Percentiles rank a stretch among this genome's conserved stretches.
These are phyloP conservation scores for Leishmania major DNA, from an alignment of 208 protist genomes.

Conservation along the genomic window DNA sequence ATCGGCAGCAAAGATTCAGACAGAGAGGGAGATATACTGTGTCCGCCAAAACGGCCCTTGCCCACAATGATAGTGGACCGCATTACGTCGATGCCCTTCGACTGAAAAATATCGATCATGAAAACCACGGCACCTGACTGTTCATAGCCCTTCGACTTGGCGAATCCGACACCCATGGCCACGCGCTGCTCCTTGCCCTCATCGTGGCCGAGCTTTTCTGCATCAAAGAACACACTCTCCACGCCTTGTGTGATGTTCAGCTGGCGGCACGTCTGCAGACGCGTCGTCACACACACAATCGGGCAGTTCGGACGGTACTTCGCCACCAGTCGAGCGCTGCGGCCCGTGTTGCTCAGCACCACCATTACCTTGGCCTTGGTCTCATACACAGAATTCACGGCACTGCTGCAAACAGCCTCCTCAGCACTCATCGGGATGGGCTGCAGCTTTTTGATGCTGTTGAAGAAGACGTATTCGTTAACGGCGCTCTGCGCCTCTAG, in stretches of 20 bases:
- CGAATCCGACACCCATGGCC: conserved; percentile 55
- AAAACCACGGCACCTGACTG: too few species aligned
- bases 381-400: conserved; percentile 95
- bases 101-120: too few species aligned
- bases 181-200: conserved; percentile 80
- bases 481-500: conserved; percentile 84
- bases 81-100: too few species aligned
- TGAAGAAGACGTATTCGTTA: conserved; percentile 80
- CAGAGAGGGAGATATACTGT: too few species aligned
- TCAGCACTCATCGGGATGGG: conserved; percentile 79
- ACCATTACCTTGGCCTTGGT: conserved; percentile 90
- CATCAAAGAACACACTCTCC: conserved; percentile 81
- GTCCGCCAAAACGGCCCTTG: too few species aligned
- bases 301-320: conserved; percentile 97
- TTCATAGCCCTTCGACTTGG: conserved; percentile 84
- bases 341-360: conserved; percentile 92
- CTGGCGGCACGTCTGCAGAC: conserved; percentile 85
- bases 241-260: conserved; percentile 81
- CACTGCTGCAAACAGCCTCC: conserved; percentile 93
- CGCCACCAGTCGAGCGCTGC: conserved; percentile 93
- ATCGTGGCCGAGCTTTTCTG: conserved; percentile 58
- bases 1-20: too few species aligned
- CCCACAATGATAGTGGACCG: too few species aligned
- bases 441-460: conserved; percentile 85
- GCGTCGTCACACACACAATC: conserved; percentile 93